Evolutionary conservation across 139 green algal species (phyloP).

Genomic region (Helicosporidium sp.): DNA sequence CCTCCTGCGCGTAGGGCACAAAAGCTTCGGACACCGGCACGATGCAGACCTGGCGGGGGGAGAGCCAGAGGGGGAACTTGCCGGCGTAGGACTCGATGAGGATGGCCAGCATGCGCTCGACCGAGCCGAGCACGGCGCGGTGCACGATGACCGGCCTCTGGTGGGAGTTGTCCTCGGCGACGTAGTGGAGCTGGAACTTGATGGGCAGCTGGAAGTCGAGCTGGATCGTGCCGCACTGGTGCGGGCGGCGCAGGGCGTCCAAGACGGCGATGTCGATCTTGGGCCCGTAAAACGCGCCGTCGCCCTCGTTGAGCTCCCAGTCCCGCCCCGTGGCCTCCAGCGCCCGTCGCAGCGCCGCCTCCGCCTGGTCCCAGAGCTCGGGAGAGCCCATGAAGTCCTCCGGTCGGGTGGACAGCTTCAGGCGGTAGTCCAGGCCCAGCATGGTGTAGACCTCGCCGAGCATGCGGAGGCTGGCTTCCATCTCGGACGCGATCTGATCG

Average conservation of each 20-base stretch:
- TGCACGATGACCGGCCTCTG: conserved; percentile 90
- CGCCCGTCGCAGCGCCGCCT: conserved; percentile 59
- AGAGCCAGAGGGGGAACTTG: conserved; percentile 96
- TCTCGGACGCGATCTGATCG: conserved; percentile 70
- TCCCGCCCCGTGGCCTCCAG: conserved; percentile 53
- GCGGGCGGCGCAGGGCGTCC: conserved; percentile 82
- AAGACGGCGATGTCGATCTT: conserved; percentile 95
- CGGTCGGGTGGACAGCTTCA: conserved; percentile 81
- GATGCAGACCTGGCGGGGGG: conserved; percentile 87
- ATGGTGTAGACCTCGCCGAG: conserved; percentile 78
- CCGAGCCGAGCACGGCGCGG: conserved; percentile 9
- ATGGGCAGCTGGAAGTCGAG: conserved; percentile 98
- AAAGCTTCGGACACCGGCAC: conserved; percentile 59
- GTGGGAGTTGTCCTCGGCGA: conserved; percentile 28
- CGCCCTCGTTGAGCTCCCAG: conserved; percentile 70
- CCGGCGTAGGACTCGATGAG: conserved; percentile 92
- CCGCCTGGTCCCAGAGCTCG: conserved; percentile 77
- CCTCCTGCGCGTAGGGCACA: conserved; percentile 42
- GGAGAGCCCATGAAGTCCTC: conserved; percentile 74
- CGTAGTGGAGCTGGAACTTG: conserved; percentile 56
- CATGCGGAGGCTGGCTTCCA: conserved; percentile 63
- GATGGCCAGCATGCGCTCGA: conserved; percentile 98
- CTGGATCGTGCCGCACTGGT: conserved; percentile 97
- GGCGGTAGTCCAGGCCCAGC: conserved; percentile 82
- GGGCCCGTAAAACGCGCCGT: conserved; percentile 95